Evolutionary conservation across 2,329 filamentous ascomycete genomes (phyloP).

Genomic region (Phialophora macrospora): DNA sequence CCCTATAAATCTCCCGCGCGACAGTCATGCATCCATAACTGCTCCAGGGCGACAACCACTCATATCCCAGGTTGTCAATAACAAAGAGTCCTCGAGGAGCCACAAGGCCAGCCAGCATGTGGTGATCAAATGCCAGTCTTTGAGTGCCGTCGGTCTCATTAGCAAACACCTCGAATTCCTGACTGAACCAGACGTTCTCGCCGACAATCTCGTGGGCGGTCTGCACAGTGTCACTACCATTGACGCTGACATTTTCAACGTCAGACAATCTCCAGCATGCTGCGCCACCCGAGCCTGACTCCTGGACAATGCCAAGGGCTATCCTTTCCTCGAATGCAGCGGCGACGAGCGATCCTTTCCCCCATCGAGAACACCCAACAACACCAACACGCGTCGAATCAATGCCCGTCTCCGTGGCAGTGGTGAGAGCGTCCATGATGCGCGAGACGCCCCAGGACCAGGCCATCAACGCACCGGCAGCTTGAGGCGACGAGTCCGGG

Average conservation of each 20-base stretch:
- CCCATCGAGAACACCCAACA: slow-evolving; percentile 68
- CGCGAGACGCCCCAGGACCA: slow-evolving; percentile 69
- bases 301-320: slow-evolving; percentile 65
- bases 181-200: slow-evolving; percentile 69
- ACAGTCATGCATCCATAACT: slow-evolving; percentile 65
- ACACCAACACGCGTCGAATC: slow-evolving; percentile 59
- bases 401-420: slow-evolving; percentile 53
- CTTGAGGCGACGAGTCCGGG: slow-evolving; percentile 54
- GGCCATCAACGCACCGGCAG: slow-evolving; percentile 63
- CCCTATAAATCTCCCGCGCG: slow-evolving; percentile 60
- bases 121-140: slow-evolving; percentile 62
- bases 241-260: slow-evolving; percentile 48
- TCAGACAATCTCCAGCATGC: slow-evolving; percentile 66
- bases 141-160: slow-evolving; percentile 54
- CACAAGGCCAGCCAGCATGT: slow-evolving; percentile 62
- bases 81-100: slow-evolving; percentile 61
- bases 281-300: slow-evolving; percentile 65
- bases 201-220: slow-evolving; percentile 63
- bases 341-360: slow-evolving; percentile 67
- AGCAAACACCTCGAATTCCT: slow-evolving; percentile 53
- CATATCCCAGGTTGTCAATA: slow-evolving; percentile 62
- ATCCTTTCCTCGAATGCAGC: slow-evolving; percentile 65
- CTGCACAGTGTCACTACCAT: slow-evolving; percentile 63
- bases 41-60: slow-evolving; percentile 63
- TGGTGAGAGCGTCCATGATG: slow-evolving; percentile 64